Evolutionary conservation across 805 yeast species (phyloP).

Genomic region (Yarrowia sp.): DNA sequence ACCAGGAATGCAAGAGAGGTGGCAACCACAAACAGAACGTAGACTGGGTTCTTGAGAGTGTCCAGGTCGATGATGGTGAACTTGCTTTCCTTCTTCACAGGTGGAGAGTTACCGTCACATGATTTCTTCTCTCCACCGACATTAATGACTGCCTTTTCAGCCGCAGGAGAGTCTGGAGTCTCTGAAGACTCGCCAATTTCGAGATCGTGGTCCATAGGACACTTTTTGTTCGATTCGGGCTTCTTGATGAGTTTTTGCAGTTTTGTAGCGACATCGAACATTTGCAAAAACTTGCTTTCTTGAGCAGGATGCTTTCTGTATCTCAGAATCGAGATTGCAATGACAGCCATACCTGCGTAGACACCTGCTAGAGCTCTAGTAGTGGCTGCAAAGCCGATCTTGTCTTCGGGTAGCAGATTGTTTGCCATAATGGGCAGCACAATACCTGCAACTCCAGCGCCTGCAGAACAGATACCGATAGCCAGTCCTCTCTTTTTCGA

Average conservation of each 20-base stretch:
- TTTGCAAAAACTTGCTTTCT: slow-evolving; percentile 1
- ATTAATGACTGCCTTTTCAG: slow-evolving; percentile 11
- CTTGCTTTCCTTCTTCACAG: slow-evolving; percentile 2
- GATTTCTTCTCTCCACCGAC: slow-evolving; percentile 20
- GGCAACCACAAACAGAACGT: slow-evolving; percentile 52
- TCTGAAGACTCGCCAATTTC: slow-evolving; percentile 5
- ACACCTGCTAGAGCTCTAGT: slow-evolving; percentile 52
- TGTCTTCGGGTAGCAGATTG: slow-evolving; percentile 48
- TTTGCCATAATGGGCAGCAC: slow-evolving; percentile 53
- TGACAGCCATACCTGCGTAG: slow-evolving; percentile 41
- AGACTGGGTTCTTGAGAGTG: slow-evolving; percentile 37
- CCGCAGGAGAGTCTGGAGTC: not conserved
- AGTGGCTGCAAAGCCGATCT: slow-evolving; percentile 57
- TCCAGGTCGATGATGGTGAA: slow-evolving; percentile 29
- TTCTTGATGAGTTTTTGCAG: slow-evolving; percentile 15
- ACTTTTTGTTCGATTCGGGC: not conserved
- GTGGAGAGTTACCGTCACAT: not conserved
- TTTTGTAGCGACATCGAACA: slow-evolving; percentile 10
- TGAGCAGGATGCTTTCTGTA: slow-evolving; percentile 25
- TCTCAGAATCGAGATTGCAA: slow-evolving; percentile 37
- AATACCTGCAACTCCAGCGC: slow-evolving; percentile 46
- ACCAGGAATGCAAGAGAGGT: slow-evolving; percentile 29
- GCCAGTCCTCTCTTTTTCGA: slow-evolving; percentile 44
- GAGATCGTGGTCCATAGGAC: not conserved
- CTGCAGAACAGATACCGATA: slow-evolving; percentile 44